Evolutionary conservation across 768 basidiomycete genomes (phyloP).

Genomic region (Cystofilobasidium bisporidii): DNA sequence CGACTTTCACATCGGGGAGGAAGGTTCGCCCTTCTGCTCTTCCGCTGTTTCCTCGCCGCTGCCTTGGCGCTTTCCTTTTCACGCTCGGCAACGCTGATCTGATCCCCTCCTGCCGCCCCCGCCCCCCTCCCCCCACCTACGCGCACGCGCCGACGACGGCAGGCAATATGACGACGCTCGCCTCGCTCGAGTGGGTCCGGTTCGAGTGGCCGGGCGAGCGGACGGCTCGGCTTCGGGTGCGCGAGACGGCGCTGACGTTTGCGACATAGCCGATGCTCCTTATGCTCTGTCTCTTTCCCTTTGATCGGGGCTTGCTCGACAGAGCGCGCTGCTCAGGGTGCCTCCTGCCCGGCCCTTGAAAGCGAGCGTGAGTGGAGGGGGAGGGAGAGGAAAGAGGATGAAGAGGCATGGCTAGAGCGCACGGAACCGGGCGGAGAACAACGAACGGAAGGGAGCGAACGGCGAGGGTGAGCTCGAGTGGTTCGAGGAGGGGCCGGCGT

Average conservation of each 20-base stretch:
- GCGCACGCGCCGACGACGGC: neutral
- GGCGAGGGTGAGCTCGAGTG: neutral
- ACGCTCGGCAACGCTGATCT: too few relatives aligned
- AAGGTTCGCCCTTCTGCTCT: too few relatives aligned
- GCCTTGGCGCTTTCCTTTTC: neutral
- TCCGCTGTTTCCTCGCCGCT: constrained; percentile 24
- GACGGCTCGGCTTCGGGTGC: constrained; percentile 70
- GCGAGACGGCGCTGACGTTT: constrained; percentile 74
- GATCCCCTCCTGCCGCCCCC: too few relatives aligned
- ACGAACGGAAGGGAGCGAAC: constrained; percentile 1
- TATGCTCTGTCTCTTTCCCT: too few relatives aligned
- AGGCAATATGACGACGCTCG: constrained; percentile 55
- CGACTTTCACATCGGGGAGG: constrained; percentile 71
- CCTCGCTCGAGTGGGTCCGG: constrained; percentile 58
- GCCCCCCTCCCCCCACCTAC: too few relatives aligned
- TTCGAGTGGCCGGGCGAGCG: constrained; percentile 81
- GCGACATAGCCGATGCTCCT: constrained; percentile 59
- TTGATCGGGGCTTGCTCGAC: too few relatives aligned
- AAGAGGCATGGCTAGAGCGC: too few relatives aligned
- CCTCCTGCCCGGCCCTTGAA: neutral
- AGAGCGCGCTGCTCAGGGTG: too few relatives aligned
- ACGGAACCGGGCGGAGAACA: neutral
- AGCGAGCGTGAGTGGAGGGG: neutral
- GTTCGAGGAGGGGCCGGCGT: neutral
- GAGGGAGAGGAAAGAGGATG: neutral